These are phyloP conservation scores for Nothopassalora personata DNA, from an alignment of 2,329 filamentous ascomycete genomes.

Conservation along the genomic window DNA sequence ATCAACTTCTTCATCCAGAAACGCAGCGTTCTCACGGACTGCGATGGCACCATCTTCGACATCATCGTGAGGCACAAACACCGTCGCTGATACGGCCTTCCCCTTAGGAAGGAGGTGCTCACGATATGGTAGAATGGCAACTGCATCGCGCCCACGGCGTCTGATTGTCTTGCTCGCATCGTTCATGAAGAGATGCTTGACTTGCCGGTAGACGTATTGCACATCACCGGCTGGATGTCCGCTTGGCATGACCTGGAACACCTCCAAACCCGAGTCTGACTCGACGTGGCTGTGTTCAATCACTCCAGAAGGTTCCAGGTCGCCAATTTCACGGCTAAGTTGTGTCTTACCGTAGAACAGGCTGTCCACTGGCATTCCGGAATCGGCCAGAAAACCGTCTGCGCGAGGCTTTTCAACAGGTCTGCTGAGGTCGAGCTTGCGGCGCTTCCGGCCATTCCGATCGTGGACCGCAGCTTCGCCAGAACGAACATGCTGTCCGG, in stretches of 20 bases:
- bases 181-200: conserved; percentile 25
- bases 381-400: conserved; percentile 17
- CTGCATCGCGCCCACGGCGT: conserved; percentile 20
- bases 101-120: conserved; percentile 12
- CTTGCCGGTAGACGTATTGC: conserved; percentile 26
- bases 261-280: neutral
- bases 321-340: conserved; percentile 22
- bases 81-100: conserved; percentile 28
- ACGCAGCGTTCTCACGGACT: conserved; percentile 25
- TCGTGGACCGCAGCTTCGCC: conserved; percentile 29
- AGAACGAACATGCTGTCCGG: conserved; percentile 17
- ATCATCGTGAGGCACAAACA: conserved; percentile 21
- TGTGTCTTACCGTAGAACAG: conserved; percentile 33
- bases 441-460: conserved; percentile 30
- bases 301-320: conserved; percentile 7
- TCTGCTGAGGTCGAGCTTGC: conserved; percentile 27
- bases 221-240: conserved; percentile 18
- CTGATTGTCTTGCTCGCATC: conserved; percentile 11
- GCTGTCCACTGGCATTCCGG: conserved; percentile 26
- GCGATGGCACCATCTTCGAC: conserved; percentile 16
- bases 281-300: neutral
- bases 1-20: conserved; percentile 16
- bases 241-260: conserved; percentile 12
- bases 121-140: conserved; percentile 31
- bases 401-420: neutral